Evolutionary conservation across 805 yeast genomes (phyloP), one percentile per base, ranked within the genome.

Genomic region (Lachancea thermotolerans): DNA sequence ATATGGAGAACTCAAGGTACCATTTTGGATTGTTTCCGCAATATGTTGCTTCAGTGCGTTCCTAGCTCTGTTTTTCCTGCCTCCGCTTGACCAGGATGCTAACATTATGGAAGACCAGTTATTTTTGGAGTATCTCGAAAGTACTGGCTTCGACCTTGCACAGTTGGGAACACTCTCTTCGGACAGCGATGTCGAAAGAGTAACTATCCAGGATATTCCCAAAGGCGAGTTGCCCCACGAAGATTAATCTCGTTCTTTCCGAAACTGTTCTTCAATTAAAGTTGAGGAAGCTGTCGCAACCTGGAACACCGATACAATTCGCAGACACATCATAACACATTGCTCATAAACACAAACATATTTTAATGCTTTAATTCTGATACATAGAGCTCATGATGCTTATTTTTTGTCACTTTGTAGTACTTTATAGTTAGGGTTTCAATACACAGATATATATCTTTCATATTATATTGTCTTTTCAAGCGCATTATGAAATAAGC

Each of bases 1-100:
- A 35, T 72, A 73, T 34, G 65, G 61, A 41, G 93, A 91, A 52
- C 71, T 78, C 58, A 79, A 78, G 64, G 83, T 82, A 43, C 90
- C 95, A 42, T 86, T 89, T 66, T 89, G 81, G 73, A 77, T 89
- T 44, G 82, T 95, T 11, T 78, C 95, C 2, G 73, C 86, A 1
- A 70, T 90, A 50, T 86, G 95, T 61, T 57, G 85, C 35, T 72
- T 88, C 55, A 76, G 93, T 10, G 95, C 85, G 2, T 37, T 77
- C 29, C 62, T 87, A 41, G 83, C 88, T 5, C 57, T 85, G 33
- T 81, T 88, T 65, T 77, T 77, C 58, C 70, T 85, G 49, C 97
- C 97, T 31, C 69, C 83, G 17, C 80, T 90, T 41, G 90, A 85
- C 59, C 97, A 89, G 66, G 84, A 81, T 55, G 82, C 93, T 18